Base-by-base conservation (phyloP, 192 early-diverging fungal genomes). In the Anaeromyces robustus region DNA sequence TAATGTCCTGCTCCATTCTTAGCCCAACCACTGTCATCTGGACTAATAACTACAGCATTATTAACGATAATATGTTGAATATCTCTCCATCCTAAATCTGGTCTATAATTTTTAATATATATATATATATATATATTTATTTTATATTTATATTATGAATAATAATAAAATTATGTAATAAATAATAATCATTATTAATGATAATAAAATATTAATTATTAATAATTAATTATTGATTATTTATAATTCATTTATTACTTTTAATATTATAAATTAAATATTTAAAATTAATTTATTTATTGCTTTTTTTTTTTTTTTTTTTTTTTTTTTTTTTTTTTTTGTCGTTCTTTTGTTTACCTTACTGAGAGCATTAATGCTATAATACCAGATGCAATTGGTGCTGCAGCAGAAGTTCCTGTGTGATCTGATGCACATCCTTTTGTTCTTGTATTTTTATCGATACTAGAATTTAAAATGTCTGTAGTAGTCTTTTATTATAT, bases 1-100 rank as follows among this genome's bases (percentile, higher is more conserved):
- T 84, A 82, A 30, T 95, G 92, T 19, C 94, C 94, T 9, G 88
- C 85, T 11, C 92, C 88, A 17, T 92, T 92, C 2, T 79, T 77
- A 2, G 83, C 39, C 97, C 97, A 99, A 78, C 91, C 93, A 13
- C 83, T 77, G 83, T 97, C 95, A 30, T 83, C 82, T 4, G 87
- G 79, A 29, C 90, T 87, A 7, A 99, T 83, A 1, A 94, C 93
- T 9, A 95, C 83, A 0, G 95, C 95, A 26, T 92, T 92, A 11
- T 90, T 86, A 19, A 98, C 90, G 30, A 92, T 88, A 19, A 99
- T 85, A 43, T 95, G 92, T 86, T 99, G 97, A 30, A 96, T 84
- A 81, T 98, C 96, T 29, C 97, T 87, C 97, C 97, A 99, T 39
- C 89, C 92, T 77, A 99, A 89, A 78, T 99, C 97, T n/a, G 97